phyloP scores from a whole-genome alignment of 108 stramenopile species.

The Stephanodiscus minutulus region DNA sequence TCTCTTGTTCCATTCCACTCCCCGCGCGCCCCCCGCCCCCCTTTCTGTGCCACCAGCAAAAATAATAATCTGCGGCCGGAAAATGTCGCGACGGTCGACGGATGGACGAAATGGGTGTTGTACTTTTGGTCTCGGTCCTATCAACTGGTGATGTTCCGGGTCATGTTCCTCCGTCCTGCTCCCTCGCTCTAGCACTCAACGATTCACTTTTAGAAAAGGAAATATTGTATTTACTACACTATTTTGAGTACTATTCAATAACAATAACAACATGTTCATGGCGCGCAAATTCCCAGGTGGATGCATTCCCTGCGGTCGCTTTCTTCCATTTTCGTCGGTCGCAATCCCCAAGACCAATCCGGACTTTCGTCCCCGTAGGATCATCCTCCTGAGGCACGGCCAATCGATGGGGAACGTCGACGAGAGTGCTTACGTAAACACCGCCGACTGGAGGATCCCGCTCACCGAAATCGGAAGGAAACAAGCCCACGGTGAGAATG shows the following conservation, averaged over 20 bases:
- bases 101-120: neutral
- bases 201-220: too few species aligned
- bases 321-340: slow-evolving; percentile 9
- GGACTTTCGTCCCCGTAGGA: slow-evolving; percentile 41
- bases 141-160: too few species aligned
- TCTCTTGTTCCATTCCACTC: neutral
- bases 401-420: slow-evolving; percentile 78
- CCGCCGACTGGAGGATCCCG: slow-evolving; percentile 73
- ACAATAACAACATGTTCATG: neutral
- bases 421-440: slow-evolving; percentile 65
- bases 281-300: neutral
- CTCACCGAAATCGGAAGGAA: slow-evolving; percentile 45
- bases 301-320: neutral
- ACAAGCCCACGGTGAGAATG: slow-evolving; percentile 33
- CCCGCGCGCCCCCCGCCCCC: too few species aligned
- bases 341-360: neutral
- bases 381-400: slow-evolving; percentile 78
- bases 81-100: neutral
- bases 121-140: too few species aligned
- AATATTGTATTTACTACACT: too few species aligned
- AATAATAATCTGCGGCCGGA: neutral
- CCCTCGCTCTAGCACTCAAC: too few species aligned
- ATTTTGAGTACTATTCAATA: too few species aligned
- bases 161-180: too few species aligned
- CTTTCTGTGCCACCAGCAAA: too few species aligned